Base-by-base conservation (phyloP, 768 basidiomycete species). In the Rhizopogon sp. region DNA sequence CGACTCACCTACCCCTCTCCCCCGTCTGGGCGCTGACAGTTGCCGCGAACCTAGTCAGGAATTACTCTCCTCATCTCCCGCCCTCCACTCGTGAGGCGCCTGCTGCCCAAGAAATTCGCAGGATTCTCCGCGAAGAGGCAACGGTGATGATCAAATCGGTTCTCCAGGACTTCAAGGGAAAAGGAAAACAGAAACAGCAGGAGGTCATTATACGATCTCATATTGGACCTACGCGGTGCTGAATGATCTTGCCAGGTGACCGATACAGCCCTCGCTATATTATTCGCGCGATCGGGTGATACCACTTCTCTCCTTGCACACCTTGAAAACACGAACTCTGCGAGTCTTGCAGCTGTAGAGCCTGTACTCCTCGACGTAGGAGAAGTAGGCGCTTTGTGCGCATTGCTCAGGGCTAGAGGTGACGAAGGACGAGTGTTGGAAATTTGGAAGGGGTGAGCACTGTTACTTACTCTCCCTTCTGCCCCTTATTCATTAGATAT, bases 1-100 rank as follows among this genome's bases (percentile, higher is more conserved):
- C 64, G 60, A 47, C 64, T 72, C 56, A 61, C 58, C 58, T 54
- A 39, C 54, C 56, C 66, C 65, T 54, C 55, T 65, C n/a, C n/a
- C 60, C 63, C 62, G 74, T 49, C 35, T 77, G 79, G 77, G 81
- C 80, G 84, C 75, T 58, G 73, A 65, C 75, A 94, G 93, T 94
- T 81, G 80, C 80, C 71, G 80, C 77, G 64, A 91, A 93, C 79
- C 76, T 95, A 89, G 90, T 92, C 78, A 80, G 82, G 77, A 93
- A 94, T 66, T 94, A 95, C 69, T 90, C 89, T 43, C 93, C 93
- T 14, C 87, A 94, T 72, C 79, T 96, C 61, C 70, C 82, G 14
- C 47, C 47, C 20, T 49, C 47, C 33, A 49, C 47, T 37, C 80
- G 78, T 28, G 74, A 78, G 20, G 85, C 91, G 6, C 84, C 87